A percentile compares a stretch with the other conserved stretches of the same genome.
Conservation (phyloP, 2,329 filamentous ascomycete species). For the Didymella arachidicola region DNA sequence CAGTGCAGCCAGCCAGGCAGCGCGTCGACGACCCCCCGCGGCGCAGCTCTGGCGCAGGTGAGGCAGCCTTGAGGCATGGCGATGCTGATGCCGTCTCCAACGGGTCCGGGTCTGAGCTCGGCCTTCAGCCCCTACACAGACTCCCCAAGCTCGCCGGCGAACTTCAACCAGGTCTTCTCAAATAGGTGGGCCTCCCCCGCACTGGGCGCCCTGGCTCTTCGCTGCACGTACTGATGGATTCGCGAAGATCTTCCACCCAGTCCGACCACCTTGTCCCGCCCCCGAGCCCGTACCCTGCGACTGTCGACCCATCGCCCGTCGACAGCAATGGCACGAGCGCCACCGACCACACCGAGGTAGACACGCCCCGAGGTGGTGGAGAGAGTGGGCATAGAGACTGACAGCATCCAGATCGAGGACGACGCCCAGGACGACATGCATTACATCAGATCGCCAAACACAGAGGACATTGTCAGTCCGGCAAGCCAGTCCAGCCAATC, state of each 20-base stretch:
- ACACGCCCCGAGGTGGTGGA: background rate
- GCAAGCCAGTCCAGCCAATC: slow-evolving; percentile 41
- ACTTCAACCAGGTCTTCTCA: slow-evolving; percentile 53
- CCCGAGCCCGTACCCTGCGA: slow-evolving; percentile 65
- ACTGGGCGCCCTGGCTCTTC: slow-evolving; percentile 32
- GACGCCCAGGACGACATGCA: slow-evolving; percentile 64
- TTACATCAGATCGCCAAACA: slow-evolving; percentile 50
- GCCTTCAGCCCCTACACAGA: slow-evolving; percentile 61
- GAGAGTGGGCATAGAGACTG: slow-evolving; percentile 17
- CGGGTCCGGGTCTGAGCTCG: slow-evolving; percentile 49
- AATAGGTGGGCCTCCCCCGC: slow-evolving; percentile 57
- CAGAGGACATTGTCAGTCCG: slow-evolving; percentile 49
- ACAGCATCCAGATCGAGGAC: slow-evolving; percentile 69
- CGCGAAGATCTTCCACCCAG: slow-evolving; percentile 53
- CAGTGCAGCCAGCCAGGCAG: slow-evolving; percentile 17
- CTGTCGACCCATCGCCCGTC: slow-evolving; percentile 80
- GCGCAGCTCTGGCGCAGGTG: slow-evolving; percentile 38
- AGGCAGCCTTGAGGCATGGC: slow-evolving; percentile 46
- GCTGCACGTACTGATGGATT: slow-evolving; percentile 39
- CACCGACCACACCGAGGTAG: slow-evolving; percentile 77
- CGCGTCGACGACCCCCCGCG: slow-evolving; percentile 25
- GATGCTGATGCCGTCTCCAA: slow-evolving; percentile 56
- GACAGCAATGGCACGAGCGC: slow-evolving; percentile 84
- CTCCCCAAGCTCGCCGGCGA: slow-evolving; percentile 58
- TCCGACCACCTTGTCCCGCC: slow-evolving; percentile 58